Base-by-base conservation (phyloP, 441 rosid genomes). In the Jatropha multifida region DNA sequence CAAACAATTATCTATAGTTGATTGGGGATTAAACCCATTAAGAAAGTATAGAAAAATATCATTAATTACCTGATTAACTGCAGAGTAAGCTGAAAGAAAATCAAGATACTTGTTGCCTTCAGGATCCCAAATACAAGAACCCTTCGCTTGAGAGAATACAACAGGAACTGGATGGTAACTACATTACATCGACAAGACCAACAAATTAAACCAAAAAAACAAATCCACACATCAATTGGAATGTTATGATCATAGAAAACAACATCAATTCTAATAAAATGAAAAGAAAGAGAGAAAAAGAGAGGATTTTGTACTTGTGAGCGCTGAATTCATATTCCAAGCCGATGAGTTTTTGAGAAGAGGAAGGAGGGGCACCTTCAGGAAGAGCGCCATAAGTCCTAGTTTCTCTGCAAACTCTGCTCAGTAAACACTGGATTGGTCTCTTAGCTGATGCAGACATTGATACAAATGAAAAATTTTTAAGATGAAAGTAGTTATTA, bases 81-180 rank as follows among this genome's bases (percentile, higher is more conserved):
- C 99, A 17, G 97, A 93, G 78, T 95, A 95, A 79, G 98, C 97
- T 12, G 98, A 83, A 68, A 95, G 92, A 85, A 95, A 95, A 86
- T 93, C 99, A 32, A 95, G 82, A 79, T 95, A 95, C 79, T 86
- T 87, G 66, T 92, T 95, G 48, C 97, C 99, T 76, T 95, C 98
- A 41, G 98, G 99, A 74, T 95, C 99, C 93, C 90, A 90, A 74
- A 95, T 77, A 17, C 85, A 80, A 38, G 96, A 88, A 62, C 99
- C 98, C 69, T 84, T 90, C 6, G 88, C 99, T 56, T 89, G 93
- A 81, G 98, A 88, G 83, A 95, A 95, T 73, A 95, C 99, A 80
- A 95, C 81, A 0, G 99, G 99, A 74, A 95, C 86, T 49, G 99
- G 99, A 78, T 95, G 99, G 84, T 95, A 95, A 82, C 99, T 95